phyloP scores from a whole-genome alignment of 225 moss, liverwort and hornwort genomes.

The Asterella californica region DNA sequence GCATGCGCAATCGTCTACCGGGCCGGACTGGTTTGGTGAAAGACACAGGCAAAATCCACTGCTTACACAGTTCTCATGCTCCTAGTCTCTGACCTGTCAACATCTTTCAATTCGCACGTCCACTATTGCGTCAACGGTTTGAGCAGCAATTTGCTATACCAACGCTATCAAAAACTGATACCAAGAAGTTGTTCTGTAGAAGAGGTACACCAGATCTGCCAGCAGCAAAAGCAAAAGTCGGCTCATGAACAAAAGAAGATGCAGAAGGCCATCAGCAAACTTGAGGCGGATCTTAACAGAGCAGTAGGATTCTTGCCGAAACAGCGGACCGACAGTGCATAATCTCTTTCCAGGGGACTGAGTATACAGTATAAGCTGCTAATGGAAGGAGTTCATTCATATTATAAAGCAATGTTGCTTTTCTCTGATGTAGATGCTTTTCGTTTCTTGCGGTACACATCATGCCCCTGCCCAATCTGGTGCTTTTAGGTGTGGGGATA shows the following conservation, averaged over 20 bases:
- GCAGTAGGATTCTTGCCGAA: slow-evolving; percentile 21
- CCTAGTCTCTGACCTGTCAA: background rate
- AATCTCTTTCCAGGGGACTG: background rate
- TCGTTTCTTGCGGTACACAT: no score
- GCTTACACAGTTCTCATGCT: background rate
- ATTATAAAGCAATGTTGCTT: no score
- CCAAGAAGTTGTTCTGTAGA: slow-evolving; percentile 5
- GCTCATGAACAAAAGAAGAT: slow-evolving; percentile 54
- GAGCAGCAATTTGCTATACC: background rate
- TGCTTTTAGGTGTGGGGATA: background rate
- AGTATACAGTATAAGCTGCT: no score
- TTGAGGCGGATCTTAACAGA: slow-evolving; percentile 52
- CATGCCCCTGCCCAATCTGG: no score
- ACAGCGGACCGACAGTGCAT: background rate
- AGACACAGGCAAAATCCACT: background rate
- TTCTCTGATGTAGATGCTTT: no score
- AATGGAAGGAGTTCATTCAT: no score
- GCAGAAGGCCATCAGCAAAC: slow-evolving; percentile 50
- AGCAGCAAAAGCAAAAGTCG: slow-evolving; percentile 55
- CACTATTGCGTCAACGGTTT: background rate
- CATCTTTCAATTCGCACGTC: background rate
- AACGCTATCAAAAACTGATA: background rate
- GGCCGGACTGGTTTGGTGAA: background rate
- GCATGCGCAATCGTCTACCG: background rate
- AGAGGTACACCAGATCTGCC: slow-evolving; percentile 29